A percentile compares a stretch with the other conserved stretches of the same genome.
These are phyloP conservation scores for Bruguiera hainesii DNA, from an alignment of 441 rosid species.

Conservation along the genomic window DNA sequence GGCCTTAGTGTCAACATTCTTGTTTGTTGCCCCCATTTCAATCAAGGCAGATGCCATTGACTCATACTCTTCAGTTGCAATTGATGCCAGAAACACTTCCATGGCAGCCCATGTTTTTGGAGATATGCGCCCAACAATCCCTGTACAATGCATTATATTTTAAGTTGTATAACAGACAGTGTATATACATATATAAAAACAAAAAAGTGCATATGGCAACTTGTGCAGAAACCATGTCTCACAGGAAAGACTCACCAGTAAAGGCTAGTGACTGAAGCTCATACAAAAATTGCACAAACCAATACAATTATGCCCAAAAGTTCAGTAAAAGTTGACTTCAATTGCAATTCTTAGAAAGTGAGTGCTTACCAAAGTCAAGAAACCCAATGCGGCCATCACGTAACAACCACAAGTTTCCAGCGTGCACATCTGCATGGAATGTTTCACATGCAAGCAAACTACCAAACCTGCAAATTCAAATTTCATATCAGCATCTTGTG, in stretches of 20 bases:
- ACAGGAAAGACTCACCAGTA: not conserved
- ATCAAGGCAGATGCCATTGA: conserved; percentile 94
- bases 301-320: not conserved
- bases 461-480: conserved; percentile 71
- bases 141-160: conserved; percentile 33
- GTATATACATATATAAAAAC: too few relatives aligned
- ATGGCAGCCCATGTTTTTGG: conserved; percentile 96
- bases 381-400: conserved; percentile 98
- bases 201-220: too few relatives aligned
- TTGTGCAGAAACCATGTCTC: too few relatives aligned
- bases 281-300: not conserved
- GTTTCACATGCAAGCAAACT: conserved; percentile 94
- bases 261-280: not conserved
- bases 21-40: conserved; percentile 97
- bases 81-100: conserved; percentile 84
- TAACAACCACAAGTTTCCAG: conserved; percentile 93
- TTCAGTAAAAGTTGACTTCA: not conserved
- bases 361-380: conserved; percentile 88
- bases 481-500: not conserved
- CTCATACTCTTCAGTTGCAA: conserved; percentile 80
- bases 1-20: conserved; percentile 73
- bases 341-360: conserved; percentile 4
- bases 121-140: conserved; percentile 97
- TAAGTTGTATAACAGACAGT: conserved; percentile 7
- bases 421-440: conserved; percentile 99